Evolutionary conservation across 2,329 filamentous ascomycete genomes (phyloP), one percentile per base, ranked within the genome.

Genomic region (Aspergillus texensis): DNA sequence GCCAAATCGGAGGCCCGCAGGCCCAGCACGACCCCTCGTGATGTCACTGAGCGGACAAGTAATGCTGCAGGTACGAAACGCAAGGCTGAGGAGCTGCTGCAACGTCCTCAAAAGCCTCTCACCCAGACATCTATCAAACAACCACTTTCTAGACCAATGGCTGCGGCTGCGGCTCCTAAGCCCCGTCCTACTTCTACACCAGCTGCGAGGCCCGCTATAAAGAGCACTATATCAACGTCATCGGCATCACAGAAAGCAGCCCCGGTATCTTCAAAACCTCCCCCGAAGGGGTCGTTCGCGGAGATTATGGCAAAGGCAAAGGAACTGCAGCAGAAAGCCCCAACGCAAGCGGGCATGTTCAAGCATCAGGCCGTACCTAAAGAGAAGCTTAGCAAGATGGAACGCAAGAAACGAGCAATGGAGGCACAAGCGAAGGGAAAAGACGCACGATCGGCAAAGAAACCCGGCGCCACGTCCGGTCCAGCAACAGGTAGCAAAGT

Each of bases 271-370:
- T 73, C 75, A 28, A 81, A 81, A 60, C 76, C 83, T 5, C 83
- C 84, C 6, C 85, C 85, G 63, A 85, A 84, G 69, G 85, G 85
- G 32, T 86, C 84, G 1, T 90, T 84, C 73, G 83, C 86, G 50
- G 86, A 86, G 57, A 80, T 89, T 50, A 81, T 89, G 75, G 81
- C 82, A 62, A 81, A 83, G 68, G 88, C 87, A 52, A 85, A 88
- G 71, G 84, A 83, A 56, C 80, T 81, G 61, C 82, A 80, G 70
- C 77, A 83, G 57, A 78, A 80, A 66, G 80, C 79, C 16, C 76
- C 80, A 28, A 74, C 80, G 43, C 69, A 76, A 60, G 74, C 84
- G 43, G 85, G 85, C 45, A 78, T 82, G 52, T 83, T 88, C 72
- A 87, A 85, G 71, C 84, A 88, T 69, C 86, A 88, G 67, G 61